Percentiles rank a stretch among this genome's conserved stretches.
Evolutionary conservation across 1,139 yeast genomes (phyloP).

Genomic region (Taphrina sp.): DNA sequence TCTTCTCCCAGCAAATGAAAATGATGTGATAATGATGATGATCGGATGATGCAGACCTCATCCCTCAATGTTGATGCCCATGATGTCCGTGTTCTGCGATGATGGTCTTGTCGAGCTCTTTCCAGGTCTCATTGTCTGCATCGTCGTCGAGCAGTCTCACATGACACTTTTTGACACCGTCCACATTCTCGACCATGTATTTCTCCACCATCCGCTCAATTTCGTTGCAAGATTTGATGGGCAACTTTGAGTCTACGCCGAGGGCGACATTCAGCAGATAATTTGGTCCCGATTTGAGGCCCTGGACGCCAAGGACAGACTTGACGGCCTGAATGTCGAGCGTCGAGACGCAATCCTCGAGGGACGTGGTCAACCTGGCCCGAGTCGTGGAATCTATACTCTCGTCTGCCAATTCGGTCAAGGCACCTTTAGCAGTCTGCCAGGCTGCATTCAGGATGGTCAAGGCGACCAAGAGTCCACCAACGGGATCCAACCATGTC

Average conservation of each 20-base stretch:
- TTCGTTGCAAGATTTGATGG: slow-evolving; percentile 26
- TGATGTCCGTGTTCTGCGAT: slow-evolving; percentile 17
- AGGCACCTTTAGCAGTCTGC: slow-evolving; percentile 66
- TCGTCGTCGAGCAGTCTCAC: slow-evolving; percentile 14
- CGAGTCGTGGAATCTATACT: slow-evolving; percentile 36
- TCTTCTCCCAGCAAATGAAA: too few species aligned
- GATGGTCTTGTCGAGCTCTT: slow-evolving; percentile 21
- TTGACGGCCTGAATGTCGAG: slow-evolving; percentile 23
- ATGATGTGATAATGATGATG: too few species aligned
- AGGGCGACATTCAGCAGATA: slow-evolving; percentile 27
- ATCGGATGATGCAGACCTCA: too few species aligned
- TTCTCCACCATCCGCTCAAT: slow-evolving; percentile 27
- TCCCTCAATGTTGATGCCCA: slow-evolving; percentile 15
- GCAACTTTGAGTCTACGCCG: slow-evolving; percentile 22
- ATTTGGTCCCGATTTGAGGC: slow-evolving; percentile 38
- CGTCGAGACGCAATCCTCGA: slow-evolving; percentile 22
- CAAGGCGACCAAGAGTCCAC: slow-evolving; percentile 80
- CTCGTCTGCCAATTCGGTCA: slow-evolving; percentile 72
- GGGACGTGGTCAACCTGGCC: slow-evolving; percentile 26
- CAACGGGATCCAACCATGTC: slow-evolving; percentile 80
- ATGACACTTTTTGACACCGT: slow-evolving; percentile 27
- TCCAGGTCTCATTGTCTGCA: slow-evolving; percentile 18
- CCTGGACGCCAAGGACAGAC: slow-evolving; percentile 35
- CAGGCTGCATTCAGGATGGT: slow-evolving; percentile 83
- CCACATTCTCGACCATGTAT: slow-evolving; percentile 24